These are phyloP conservation scores for Trypanosoma scelopori DNA, from an alignment of 208 protist species.

Conservation along the genomic window DNA sequence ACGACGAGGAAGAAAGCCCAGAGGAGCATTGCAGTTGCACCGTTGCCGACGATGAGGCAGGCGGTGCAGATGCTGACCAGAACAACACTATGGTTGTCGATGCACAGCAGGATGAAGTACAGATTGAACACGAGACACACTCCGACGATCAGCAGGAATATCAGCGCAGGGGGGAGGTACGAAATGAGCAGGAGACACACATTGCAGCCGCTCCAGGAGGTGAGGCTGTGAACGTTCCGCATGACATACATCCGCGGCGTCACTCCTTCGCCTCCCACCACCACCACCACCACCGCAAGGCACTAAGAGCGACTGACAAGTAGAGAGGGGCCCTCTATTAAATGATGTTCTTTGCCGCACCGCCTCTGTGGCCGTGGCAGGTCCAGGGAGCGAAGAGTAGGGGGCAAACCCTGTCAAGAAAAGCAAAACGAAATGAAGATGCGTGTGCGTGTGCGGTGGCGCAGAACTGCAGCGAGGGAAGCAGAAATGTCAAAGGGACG, in stretches of 20 bases:
- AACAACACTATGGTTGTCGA: constrained; percentile 35
- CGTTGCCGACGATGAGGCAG: constrained; percentile 34
- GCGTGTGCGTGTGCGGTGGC: no score
- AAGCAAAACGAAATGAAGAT: no score
- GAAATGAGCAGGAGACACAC: constrained; percentile 44
- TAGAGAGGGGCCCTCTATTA: no score
- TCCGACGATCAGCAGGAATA: constrained; percentile 41
- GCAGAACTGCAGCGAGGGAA: no score
- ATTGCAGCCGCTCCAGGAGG: constrained; percentile 25
- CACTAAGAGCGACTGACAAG: no score
- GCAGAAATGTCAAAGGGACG: no score
- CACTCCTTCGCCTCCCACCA: background rate
- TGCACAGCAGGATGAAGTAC: constrained; percentile 41
- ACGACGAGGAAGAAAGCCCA: constrained; percentile 50
- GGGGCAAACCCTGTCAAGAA: no score
- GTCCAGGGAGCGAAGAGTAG: no score
- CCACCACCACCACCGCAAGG: background rate
- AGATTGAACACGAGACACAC: constrained; percentile 29
- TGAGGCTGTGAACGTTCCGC: constrained; percentile 34
- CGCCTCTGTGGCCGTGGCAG: no score
- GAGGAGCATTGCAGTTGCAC: constrained; percentile 19
- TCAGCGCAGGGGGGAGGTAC: constrained; percentile 39
- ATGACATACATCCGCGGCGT: background rate
- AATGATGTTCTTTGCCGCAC: no score
- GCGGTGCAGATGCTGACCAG: constrained; percentile 42